These are phyloP conservation scores for Rubroboletus satanas DNA, from an alignment of 768 basidiomycete genomes.

Conservation along the genomic window DNA sequence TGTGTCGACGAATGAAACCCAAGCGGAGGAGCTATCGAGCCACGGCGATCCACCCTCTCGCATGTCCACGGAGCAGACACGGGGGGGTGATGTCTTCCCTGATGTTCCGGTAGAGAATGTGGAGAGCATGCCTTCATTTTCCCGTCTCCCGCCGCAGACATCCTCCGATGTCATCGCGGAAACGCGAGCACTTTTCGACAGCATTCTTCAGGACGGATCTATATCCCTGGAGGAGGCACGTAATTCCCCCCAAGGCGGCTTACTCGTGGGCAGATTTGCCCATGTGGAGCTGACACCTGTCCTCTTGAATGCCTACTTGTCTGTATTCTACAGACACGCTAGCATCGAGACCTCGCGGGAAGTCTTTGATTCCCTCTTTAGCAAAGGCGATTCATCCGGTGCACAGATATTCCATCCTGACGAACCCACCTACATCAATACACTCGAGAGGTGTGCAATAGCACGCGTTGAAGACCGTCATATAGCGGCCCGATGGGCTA, in stretches of 20 bases:
- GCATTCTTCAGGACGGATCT: slow-evolving; percentile 47
- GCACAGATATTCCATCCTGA: slow-evolving; percentile 38
- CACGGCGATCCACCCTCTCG: background rate
- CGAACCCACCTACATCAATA: slow-evolving; percentile 56
- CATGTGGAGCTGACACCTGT: slow-evolving; percentile 55
- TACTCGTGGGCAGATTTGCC: slow-evolving; percentile 43
- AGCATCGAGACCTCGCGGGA: slow-evolving; percentile 46
- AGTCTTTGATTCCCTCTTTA: slow-evolving; percentile 51
- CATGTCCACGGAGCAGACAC: slow-evolving; percentile 4
- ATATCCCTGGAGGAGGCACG: background rate
- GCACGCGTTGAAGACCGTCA: slow-evolving; percentile 43
- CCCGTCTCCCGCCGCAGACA: slow-evolving; percentile 69
- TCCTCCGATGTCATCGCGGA: slow-evolving; percentile 70
- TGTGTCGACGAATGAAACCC: slow-evolving; percentile 1
- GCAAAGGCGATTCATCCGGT: slow-evolving; percentile 22
- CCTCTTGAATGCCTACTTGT: slow-evolving; percentile 77
- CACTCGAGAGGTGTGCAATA: slow-evolving; percentile 61
- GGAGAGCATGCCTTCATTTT: slow-evolving; percentile 21
- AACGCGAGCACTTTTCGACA: slow-evolving; percentile 58
- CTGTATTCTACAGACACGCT: slow-evolving; percentile 64
- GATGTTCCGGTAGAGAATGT: slow-evolving; percentile 3
- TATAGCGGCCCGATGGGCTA: slow-evolving; percentile 48
- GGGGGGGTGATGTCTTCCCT: background rate
- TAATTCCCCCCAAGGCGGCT: background rate
- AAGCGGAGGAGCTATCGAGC: background rate